Percentiles rank a stretch among this genome's conserved stretches.
Evolutionary conservation across 1,284 basidiomycete genomes (phyloP).

Genomic region (Trametes versicolor): DNA sequence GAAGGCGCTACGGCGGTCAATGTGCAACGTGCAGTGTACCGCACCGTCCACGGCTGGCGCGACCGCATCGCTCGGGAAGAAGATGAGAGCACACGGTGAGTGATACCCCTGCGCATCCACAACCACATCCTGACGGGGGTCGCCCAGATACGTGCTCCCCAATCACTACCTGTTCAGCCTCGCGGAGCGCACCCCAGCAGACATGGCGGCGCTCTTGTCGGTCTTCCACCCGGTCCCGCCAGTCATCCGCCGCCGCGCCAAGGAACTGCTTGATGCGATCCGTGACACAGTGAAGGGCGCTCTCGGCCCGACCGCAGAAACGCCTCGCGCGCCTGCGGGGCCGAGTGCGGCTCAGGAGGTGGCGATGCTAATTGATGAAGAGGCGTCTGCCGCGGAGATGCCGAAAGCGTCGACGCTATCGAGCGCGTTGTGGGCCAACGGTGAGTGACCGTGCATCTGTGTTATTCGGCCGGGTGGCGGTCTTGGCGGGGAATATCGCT

Average conservation of each 20-base stretch:
- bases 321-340: slow-evolving; percentile 1
- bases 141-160: slow-evolving; percentile 71
- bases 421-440: slow-evolving; percentile 39
- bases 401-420: not conserved
- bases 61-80: slow-evolving; percentile 84
- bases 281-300: slow-evolving; percentile 56
- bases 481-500: not conserved
- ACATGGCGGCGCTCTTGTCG: slow-evolving; percentile 65
- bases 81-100: slow-evolving; percentile 88
- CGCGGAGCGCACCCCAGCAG: slow-evolving; percentile 71
- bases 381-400: slow-evolving; percentile 5
- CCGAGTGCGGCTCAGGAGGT: slow-evolving; percentile 3
- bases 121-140: not conserved
- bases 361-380: slow-evolving; percentile 7
- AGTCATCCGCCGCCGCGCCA: slow-evolving; percentile 64
- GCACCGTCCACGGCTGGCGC: slow-evolving; percentile 85
- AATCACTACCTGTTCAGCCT: slow-evolving; percentile 79
- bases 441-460: slow-evolving; percentile 31
- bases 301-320: slow-evolving; percentile 30
- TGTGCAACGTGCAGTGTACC: slow-evolving; percentile 70
- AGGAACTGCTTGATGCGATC: slow-evolving; percentile 71
- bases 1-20: slow-evolving; percentile 27
- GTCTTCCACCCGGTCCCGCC: slow-evolving; percentile 68
- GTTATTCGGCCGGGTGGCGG: not conserved
- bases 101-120: slow-evolving; percentile 25